Base-by-base conservation (phyloP, 148 eudicot species). In the Tetragonia tetragonoides region DNA sequence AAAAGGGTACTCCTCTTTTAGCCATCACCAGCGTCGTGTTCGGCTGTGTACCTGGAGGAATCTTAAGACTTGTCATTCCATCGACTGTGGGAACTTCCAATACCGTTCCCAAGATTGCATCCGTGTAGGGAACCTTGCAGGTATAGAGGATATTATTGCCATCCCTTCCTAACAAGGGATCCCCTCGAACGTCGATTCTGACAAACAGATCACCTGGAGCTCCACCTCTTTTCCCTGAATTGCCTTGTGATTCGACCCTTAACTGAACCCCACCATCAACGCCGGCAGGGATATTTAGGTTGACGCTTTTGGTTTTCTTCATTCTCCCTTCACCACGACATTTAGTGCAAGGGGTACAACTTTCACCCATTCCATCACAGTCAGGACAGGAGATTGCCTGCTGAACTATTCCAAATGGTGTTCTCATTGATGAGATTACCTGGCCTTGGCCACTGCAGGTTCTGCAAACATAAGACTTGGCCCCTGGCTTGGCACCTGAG, bases 31-130 rank as follows among this genome's bases (percentile, higher is more conserved):
- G 71, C 0, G 97, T 93, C n/a, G 92, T 85, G 64, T 88, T 88
- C 0, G 99, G 99, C 73, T 96, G 99, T 12, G 98, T 93, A 0
- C 99, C 99, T 0, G 99, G 57, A 14, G 99, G 97, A 34, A 96
- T 88, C 82, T 88, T 91, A 71, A 93, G 86, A 72, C 93, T 93
- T 5, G 89, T 87, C 85, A 68, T 83, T 56, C 99, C 99, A 63
- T 96, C 98, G 4, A 96, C 97, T 5, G 98, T 96, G 0, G 97
- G 99, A 16, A 96, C 93, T 83, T 93, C 89, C 76, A 82, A 53
- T 0, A 89, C 91, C 0, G 95, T 88, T 54, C 99, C 98, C 72
- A 96, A 76, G 44, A 96, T 96, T 4, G 98, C 99, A 73, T 93
- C 98, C 20, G 81, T 88, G 74, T 96, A 96, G 7, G 99, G 87